Base-by-base conservation (phyloP, 1,284 basidiomycete genomes). In the Microbotryum violaceum region DNA sequence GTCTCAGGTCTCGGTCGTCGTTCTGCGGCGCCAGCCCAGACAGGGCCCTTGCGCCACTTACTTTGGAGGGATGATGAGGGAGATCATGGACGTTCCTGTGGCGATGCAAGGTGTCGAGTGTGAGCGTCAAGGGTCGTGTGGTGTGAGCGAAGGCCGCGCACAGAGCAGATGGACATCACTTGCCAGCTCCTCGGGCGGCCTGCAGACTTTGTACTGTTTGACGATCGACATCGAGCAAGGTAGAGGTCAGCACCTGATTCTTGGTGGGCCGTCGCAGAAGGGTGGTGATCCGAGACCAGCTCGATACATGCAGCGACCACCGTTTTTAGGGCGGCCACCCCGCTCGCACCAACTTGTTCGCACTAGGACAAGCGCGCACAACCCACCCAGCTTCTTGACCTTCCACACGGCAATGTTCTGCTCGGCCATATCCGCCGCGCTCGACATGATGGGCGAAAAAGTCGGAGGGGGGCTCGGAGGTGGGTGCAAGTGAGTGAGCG, bases 41-140 rank as follows among this genome's bases (percentile, higher is more conserved):
- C 50, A n/a, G 14, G 29, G 42, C 49, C 31, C 56, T 61, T 56
- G 61, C 2, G 31, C 47, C 44, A 71, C 79, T 66, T 68, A 91
- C 90, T 81, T 89, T 58, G 94, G 93, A 27, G 93, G 93, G 62
- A 97, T 83, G 77, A 98, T 94, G 71, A 98, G 82, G 77, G 89
- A 91, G 81, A 99, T 98, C 94, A 98, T 98, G 72, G 91, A 96
- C 62, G 94, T 98, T 70, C 94, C 94, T 66, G 56, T 10, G 8
- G 6, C 37, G 1, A 18, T 18, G 10, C 27, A 31, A 9, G 20
- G 37, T 42, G n/a, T 42, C 14, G 16, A 16, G 37, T 42, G 37
- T 42, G 6, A 42, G 37, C 27, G 27, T 6, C 27, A 27, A 27
- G 6, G 27, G 27, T 27, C 27, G 27, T 4, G 37, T 42, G 14